Percentiles rank a stretch among this genome's conserved stretches.
Conservation (phyloP, 176 grass and related monocot species). For the Paspalum vaginatum region DNA sequence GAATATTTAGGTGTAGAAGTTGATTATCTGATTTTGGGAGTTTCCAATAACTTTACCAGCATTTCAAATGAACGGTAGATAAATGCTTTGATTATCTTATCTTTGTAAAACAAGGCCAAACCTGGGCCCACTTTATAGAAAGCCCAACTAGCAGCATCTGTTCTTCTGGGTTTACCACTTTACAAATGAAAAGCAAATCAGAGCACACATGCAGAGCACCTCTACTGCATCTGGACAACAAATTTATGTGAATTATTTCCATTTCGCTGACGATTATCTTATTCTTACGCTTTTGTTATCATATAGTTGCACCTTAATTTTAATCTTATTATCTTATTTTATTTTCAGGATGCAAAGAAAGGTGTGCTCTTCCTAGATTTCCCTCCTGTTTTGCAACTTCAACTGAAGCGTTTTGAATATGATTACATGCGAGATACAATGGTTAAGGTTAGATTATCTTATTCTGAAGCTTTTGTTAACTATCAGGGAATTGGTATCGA, state of each 20-base stretch:
- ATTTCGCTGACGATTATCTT: background rate
- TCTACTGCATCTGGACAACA: background rate
- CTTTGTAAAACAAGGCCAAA: background rate
- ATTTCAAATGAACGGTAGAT: constrained; percentile 19
- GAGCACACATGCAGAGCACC: background rate
- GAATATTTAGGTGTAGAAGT: constrained; percentile 3
- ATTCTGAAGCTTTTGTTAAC: no score
- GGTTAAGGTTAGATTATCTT: constrained; percentile 72
- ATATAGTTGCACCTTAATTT: constrained; percentile 24
- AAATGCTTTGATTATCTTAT: background rate
- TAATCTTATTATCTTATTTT: constrained; percentile 15
- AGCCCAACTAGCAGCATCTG: background rate
- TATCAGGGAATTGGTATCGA: no score
- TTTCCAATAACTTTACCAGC: background rate
- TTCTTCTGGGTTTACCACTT: background rate
- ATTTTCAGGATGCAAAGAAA: constrained; percentile 90
- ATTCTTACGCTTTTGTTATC: constrained; percentile 32
- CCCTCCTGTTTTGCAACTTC: constrained; percentile 96
- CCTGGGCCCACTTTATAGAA: background rate
- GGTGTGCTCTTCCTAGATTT: constrained; percentile 98
- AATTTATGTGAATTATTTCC: background rate
- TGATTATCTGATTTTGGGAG: constrained; percentile 12
- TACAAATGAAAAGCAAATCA: background rate
- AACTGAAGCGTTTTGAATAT: constrained; percentile 97
- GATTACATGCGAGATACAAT: constrained; percentile 98